Percentiles rank a stretch among this genome's conserved stretches.
Conservation (phyloP, 2,329 filamentous ascomycete genomes). For the Rhexocercosporidium sp. region DNA sequence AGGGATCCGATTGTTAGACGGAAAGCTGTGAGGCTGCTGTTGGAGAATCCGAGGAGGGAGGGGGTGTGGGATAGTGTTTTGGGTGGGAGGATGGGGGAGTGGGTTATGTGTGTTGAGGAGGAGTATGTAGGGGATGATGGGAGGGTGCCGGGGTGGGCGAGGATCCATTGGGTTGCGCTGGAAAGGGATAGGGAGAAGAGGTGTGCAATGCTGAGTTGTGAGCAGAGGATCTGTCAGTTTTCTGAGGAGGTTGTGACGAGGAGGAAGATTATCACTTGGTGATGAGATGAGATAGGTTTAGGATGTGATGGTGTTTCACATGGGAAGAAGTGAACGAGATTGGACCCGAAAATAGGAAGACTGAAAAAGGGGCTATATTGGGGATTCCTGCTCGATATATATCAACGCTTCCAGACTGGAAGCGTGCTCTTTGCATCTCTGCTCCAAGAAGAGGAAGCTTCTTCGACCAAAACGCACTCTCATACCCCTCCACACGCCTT, state of each 20-base stretch:
- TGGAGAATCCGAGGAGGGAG: conserved; percentile 62
- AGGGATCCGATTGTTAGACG: conserved; percentile 60
- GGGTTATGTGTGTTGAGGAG: conserved; percentile 28
- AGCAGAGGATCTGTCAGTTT: conserved; percentile 13
- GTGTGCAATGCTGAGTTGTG: conserved; percentile 20
- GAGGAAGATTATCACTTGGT: conserved; percentile 20
- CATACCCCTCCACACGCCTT: background rate
- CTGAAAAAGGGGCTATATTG: background rate
- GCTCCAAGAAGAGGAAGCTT: background rate
- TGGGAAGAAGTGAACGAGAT: too few relatives aligned
- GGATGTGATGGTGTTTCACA: background rate
- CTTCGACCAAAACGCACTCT: background rate
- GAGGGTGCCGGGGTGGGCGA: conserved; percentile 23
- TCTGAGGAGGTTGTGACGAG: conserved; percentile 7
- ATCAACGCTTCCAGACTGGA: background rate
- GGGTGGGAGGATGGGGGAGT: conserved; percentile 16
- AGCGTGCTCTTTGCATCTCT: background rate
- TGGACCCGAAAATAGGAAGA: background rate
- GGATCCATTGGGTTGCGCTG: conserved; percentile 20
- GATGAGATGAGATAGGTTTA: background rate
- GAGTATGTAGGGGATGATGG: conserved; percentile 15
- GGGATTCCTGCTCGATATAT: background rate
- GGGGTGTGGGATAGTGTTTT: conserved; percentile 63
- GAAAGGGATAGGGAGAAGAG: conserved; percentile 15
- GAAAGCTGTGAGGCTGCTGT: conserved; percentile 63